A percentile compares a stretch with the other conserved stretches of the same genome.
Conservation (phyloP, 1,139 yeast genomes). For the Kodamaea derodonti region DNA sequence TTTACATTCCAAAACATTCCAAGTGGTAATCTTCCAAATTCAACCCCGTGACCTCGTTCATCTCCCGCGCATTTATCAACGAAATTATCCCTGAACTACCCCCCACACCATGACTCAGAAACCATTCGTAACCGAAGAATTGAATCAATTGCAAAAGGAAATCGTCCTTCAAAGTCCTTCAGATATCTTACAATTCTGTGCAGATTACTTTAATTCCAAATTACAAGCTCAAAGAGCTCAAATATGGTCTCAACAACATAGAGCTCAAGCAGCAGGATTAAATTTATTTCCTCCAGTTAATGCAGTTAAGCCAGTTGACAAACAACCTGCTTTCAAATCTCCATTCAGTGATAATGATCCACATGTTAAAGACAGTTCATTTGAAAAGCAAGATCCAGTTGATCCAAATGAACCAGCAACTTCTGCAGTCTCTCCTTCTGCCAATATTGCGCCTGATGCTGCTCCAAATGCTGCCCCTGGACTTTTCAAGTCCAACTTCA, state of each 20-base stretch:
- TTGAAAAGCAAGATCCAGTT: conserved; percentile 15
- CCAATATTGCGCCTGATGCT: background rate
- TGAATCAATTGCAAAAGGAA: conserved; percentile 61
- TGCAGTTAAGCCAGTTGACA: conserved; percentile 19
- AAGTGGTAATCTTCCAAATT: too few species aligned
- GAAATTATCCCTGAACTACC: background rate
- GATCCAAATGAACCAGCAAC: background rate
- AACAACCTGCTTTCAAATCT: conserved; percentile 55
- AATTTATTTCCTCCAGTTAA: conserved; percentile 43
- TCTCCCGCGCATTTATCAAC: too few species aligned
- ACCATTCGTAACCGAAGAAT: conserved; percentile 35
- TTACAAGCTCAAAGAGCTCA: conserved; percentile 58
- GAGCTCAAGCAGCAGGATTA: conserved; percentile 52
- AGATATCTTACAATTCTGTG: conserved; percentile 72
- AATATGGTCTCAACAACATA: conserved; percentile 49
- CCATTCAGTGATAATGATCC: conserved; percentile 67
- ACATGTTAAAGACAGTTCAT: conserved; percentile 38
- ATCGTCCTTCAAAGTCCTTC: conserved; percentile 59
- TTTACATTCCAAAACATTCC: too few species aligned
- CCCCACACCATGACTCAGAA: conserved; percentile 11
- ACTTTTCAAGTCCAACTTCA: conserved; percentile 45
- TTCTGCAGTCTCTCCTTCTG: background rate
- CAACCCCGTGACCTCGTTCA: too few species aligned
- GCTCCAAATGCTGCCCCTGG: too few species aligned
- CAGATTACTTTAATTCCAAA: conserved; percentile 62